phyloP scores from a whole-genome alignment of 2,329 filamentous ascomycete species.

The Verruconis gallopava region DNA sequence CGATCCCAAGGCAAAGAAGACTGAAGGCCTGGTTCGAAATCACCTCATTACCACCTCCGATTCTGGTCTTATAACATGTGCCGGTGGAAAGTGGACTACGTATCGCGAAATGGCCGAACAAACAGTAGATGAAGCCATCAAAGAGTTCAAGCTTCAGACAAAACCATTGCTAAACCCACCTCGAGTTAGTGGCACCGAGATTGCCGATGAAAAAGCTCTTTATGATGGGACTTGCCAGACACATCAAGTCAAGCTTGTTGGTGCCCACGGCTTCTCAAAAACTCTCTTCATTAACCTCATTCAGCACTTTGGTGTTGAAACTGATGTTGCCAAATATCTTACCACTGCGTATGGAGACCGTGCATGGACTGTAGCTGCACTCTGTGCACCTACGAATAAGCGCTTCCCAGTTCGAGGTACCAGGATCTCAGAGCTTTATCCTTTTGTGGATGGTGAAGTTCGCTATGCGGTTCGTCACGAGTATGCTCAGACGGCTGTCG shows the following conservation, averaged over 20 bases:
- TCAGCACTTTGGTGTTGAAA: conserved; percentile 85
- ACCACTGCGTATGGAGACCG: conserved; percentile 81
- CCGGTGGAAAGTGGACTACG: conserved; percentile 86
- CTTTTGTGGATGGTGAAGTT: conserved; percentile 84
- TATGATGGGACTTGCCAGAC: conserved; percentile 71
- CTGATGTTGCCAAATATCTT: conserved; percentile 81
- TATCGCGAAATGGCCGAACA: conserved; percentile 91
- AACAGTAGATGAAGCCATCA: conserved; percentile 68
- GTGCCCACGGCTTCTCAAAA: conserved; percentile 78
- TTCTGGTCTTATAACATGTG: conserved; percentile 71
- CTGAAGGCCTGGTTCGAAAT: conserved; percentile 76
- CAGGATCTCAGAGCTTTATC: conserved; percentile 68
- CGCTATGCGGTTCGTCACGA: conserved; percentile 80
- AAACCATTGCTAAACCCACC: conserved; percentile 46
- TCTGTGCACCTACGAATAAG: conserved; percentile 62
- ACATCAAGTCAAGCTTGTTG: conserved; percentile 66
- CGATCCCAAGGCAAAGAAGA: conserved; percentile 74
- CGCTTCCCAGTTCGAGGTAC: conserved; percentile 75
- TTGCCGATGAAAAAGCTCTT: conserved; percentile 56
- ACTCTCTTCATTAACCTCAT: conserved; percentile 91
- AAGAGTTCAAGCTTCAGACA: conserved; percentile 50
- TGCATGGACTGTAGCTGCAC: conserved; percentile 76
- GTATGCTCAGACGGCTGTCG: conserved; percentile 81
- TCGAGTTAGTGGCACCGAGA: conserved; percentile 55
- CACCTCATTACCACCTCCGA: conserved; percentile 70